Conservation (phyloP, 306 rosid genomes). For the Rosa lucieae region DNA sequence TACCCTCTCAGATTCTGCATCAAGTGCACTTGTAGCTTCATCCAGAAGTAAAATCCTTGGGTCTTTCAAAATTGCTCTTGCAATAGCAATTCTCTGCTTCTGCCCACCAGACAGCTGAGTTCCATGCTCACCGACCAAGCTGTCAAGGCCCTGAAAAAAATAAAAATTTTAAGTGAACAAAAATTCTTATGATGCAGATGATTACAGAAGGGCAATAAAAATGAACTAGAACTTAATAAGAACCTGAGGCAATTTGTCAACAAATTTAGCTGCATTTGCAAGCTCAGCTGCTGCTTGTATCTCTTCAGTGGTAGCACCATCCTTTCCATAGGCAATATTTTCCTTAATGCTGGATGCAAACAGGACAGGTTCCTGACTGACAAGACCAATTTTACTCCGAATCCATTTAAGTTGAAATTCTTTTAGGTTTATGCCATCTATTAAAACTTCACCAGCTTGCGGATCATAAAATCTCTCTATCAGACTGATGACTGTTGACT, state of each 20-base stretch:
- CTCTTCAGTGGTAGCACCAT: constrained; percentile 76
- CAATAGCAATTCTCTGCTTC: constrained; percentile 88
- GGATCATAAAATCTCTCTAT: constrained; percentile 93
- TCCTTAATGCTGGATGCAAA: constrained; percentile 83
- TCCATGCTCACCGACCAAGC: constrained; percentile 91
- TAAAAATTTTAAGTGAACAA: constrained; percentile 5
- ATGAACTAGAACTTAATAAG: constrained; percentile 9
- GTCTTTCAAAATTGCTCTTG: constrained; percentile 82
- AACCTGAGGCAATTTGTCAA: constrained; percentile 88
- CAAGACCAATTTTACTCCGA: constrained; percentile 89
- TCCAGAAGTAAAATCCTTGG: constrained; percentile 83
- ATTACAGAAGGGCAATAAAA: background rate
- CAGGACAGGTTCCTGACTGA: constrained; percentile 89
- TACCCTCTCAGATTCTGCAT: constrained; percentile 85
- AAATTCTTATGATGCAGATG: constrained; percentile 5
- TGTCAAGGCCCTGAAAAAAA: constrained; percentile 67
- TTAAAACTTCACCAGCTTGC: constrained; percentile 66
- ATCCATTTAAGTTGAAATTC: constrained; percentile 87
- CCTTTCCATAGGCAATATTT: constrained; percentile 87
- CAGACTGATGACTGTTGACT: constrained; percentile 80
- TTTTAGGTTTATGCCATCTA: constrained; percentile 73
- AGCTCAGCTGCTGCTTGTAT: constrained; percentile 71
- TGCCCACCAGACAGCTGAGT: constrained; percentile 91
- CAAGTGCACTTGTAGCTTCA: constrained; percentile 96
- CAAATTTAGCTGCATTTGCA: constrained; percentile 87